Percentiles rank a stretch among this genome's conserved stretches.
phyloP scores from a whole-genome alignment of 805 yeast genomes.

The Tetrapisispora fleetii region DNA sequence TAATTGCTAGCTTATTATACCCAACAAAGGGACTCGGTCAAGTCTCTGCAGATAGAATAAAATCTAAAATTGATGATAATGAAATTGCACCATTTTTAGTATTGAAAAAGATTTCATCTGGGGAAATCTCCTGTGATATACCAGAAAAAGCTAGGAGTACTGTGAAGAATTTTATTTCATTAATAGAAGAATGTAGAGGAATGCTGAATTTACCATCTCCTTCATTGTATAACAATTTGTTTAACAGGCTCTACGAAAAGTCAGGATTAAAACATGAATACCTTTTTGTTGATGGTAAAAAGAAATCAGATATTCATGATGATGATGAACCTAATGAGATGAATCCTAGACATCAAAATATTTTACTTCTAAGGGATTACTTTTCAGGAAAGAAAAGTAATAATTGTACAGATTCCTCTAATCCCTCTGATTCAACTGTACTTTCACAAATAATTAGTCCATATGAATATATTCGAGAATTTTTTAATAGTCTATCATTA shows the following conservation, averaged over 20 bases:
- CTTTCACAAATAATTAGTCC: background rate
- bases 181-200: slow-evolving; percentile 17
- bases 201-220: slow-evolving; percentile 5
- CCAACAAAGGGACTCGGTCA: slow-evolving; percentile 66
- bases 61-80: slow-evolving; percentile 8
- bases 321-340: slow-evolving; percentile 14
- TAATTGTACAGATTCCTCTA: background rate
- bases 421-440: slow-evolving; percentile 1
- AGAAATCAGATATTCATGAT: slow-evolving; percentile 13
- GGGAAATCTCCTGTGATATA: slow-evolving; percentile 7
- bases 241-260: slow-evolving; percentile 22
- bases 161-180: slow-evolving; percentile 14
- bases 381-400: slow-evolving; percentile 9
- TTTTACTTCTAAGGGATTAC: slow-evolving; percentile 17
- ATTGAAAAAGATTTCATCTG: slow-evolving; percentile 8
- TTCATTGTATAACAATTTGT: slow-evolving; percentile 13
- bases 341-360: slow-evolving; percentile 23
- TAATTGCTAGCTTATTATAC: slow-evolving; percentile 43
- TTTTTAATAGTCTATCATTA: slow-evolving; percentile 31
- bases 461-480: slow-evolving; percentile 20
- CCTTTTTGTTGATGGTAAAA: slow-evolving; percentile 19
- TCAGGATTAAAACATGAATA: slow-evolving; percentile 25
- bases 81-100: slow-evolving; percentile 9
- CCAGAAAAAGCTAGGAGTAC: slow-evolving; percentile 16
- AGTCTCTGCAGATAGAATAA: slow-evolving; percentile 33